These are phyloP conservation scores for Alternaria arborescens DNA, from an alignment of 2,329 filamentous ascomycete genomes.

Conservation along the genomic window DNA sequence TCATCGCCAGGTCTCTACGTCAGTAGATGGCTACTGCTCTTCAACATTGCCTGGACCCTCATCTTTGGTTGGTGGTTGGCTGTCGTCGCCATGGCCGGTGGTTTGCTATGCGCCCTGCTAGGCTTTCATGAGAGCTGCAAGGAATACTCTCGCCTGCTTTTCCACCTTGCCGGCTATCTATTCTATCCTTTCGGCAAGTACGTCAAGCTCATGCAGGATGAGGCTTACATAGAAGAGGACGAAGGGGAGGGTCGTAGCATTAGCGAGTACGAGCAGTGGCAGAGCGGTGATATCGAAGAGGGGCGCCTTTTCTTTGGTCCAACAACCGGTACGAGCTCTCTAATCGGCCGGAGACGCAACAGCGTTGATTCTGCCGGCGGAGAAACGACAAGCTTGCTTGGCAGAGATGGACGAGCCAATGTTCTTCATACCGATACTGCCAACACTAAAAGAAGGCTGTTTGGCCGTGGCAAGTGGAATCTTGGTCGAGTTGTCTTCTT, in stretches of 20 bases:
- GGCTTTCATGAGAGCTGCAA: conserved; percentile 78
- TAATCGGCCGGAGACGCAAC: conserved; percentile 84
- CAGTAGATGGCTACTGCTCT: conserved; percentile 82
- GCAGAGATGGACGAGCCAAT: conserved; percentile 66
- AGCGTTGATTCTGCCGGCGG: conserved; percentile 88
- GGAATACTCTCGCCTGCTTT: conserved; percentile 86
- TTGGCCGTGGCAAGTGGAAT: conserved; percentile 96
- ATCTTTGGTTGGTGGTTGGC: conserved; percentile 98
- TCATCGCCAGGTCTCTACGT: conserved; percentile 90
- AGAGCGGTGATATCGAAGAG: conserved; percentile 95
- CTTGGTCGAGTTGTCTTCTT: conserved; percentile 95
- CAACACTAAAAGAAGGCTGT: conserved; percentile 79
- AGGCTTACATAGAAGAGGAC: conserved; percentile 93
- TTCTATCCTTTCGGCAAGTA: conserved; percentile 98
- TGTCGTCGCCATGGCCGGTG: conserved; percentile 75
- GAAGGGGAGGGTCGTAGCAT: conserved; percentile 96
- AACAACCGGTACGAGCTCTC: conserved; percentile 70
- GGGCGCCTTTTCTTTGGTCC: conserved; percentile 96
- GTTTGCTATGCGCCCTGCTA: conserved; percentile 80
- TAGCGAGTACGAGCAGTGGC: conserved; percentile 99
- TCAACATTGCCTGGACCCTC: conserved; percentile 90
- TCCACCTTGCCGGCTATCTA: conserved; percentile 84
- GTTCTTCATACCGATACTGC: conserved; percentile 49
- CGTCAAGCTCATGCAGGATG: conserved; percentile 90
- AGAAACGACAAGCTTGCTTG: conserved; percentile 90